phyloP scores from a whole-genome alignment of 2,329 filamentous ascomycete species.

The Neopestalotiopsis sp. region DNA sequence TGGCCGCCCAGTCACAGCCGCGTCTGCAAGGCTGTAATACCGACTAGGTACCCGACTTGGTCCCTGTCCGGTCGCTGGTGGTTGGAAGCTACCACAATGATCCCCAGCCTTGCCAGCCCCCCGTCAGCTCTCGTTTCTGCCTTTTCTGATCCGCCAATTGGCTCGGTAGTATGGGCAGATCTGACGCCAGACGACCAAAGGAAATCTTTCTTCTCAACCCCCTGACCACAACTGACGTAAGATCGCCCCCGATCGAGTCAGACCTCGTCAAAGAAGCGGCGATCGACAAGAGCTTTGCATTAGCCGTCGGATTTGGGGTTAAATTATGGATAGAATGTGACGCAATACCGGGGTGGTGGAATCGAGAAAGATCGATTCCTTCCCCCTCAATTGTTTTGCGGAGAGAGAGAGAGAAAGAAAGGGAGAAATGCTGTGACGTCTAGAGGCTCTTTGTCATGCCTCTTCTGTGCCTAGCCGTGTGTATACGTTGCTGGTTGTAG shows the following conservation, averaged over 20 bases:
- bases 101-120: too few species aligned
- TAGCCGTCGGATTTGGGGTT: neutral
- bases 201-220: neutral
- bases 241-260: neutral
- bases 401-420: neutral
- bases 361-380: neutral
- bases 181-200: neutral
- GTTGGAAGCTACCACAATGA: too few species aligned
- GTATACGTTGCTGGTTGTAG: neutral
- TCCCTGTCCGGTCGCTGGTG: too few species aligned
- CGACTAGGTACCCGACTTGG: too few species aligned
- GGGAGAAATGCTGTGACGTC: neutral
- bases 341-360: neutral
- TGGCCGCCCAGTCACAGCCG: too few species aligned
- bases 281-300: neutral
- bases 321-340: neutral
- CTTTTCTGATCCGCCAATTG: too few species aligned
- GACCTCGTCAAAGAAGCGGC: neutral
- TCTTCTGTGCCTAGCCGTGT: neutral
- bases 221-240: neutral
- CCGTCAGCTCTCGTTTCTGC: too few species aligned
- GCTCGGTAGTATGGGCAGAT: too few species aligned
- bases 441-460: neutral
- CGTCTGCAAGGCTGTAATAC: too few species aligned
- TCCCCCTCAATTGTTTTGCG: neutral